These are phyloP conservation scores for Penicillium sp. DNA, from an alignment of 2,329 filamentous ascomycete species.

Conservation along the genomic window DNA sequence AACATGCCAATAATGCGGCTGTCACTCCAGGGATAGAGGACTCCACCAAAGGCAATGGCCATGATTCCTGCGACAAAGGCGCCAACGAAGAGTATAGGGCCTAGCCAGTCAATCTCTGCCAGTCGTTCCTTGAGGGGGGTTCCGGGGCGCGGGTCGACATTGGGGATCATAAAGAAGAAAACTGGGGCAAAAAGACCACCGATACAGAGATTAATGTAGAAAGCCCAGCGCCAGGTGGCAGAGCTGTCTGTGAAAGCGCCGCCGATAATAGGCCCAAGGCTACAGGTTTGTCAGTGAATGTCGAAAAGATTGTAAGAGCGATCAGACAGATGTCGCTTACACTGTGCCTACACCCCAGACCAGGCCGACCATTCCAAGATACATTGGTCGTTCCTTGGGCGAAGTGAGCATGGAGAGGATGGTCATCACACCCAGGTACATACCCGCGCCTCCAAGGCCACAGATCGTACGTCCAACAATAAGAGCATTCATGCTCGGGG, in stretches of 20 bases:
- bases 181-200: conserved; percentile 31
- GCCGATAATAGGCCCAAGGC: background rate
- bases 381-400: background rate
- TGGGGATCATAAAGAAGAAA: background rate
- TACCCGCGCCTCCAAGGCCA: conserved; percentile 19
- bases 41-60: too few relatives aligned
- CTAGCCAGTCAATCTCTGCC: background rate
- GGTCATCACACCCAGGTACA: background rate
- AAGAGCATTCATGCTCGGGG: conserved; percentile 43
- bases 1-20: background rate
- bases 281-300: too few relatives aligned
- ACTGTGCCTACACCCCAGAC: background rate
- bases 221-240: conserved; percentile 1
- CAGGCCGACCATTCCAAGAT: background rate
- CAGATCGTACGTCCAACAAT: conserved; percentile 39
- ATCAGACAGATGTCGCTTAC: too few relatives aligned
- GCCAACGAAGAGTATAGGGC: background rate
- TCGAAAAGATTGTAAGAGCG: too few relatives aligned
- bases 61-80: background rate
- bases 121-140: too few relatives aligned
- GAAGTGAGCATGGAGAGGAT: background rate
- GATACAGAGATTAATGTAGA: conserved; percentile 13
- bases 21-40: background rate
- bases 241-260: background rate
- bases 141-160: background rate